These are phyloP conservation scores for Pythium insidiosum DNA, from an alignment of 352 stramenopile species.

Conservation along the genomic window DNA sequence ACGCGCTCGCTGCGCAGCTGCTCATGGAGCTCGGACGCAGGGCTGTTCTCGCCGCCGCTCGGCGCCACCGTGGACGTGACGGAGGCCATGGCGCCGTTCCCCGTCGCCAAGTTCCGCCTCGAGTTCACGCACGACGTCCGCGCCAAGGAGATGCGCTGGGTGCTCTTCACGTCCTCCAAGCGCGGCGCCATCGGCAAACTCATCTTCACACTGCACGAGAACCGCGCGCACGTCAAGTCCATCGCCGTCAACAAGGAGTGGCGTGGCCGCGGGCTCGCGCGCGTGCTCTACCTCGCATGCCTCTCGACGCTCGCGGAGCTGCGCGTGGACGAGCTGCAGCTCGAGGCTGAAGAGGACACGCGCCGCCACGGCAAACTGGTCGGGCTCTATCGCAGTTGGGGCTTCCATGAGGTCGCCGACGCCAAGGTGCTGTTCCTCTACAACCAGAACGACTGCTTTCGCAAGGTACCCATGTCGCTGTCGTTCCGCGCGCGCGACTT, in stretches of 20 bases:
- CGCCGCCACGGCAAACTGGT: slow-evolving; percentile 41
- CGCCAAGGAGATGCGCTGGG: slow-evolving; percentile 75
- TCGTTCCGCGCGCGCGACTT: slow-evolving; percentile 31
- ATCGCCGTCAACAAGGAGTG: slow-evolving; percentile 63
- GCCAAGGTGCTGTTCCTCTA: slow-evolving; percentile 76
- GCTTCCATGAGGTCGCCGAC: slow-evolving; percentile 40
- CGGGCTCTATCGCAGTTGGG: slow-evolving; percentile 62
- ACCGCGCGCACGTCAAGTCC: slow-evolving; percentile 67
- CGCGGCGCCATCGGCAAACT: slow-evolving; percentile 70
- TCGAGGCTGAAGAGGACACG: slow-evolving; percentile 27
- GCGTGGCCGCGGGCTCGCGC: slow-evolving; percentile 56
- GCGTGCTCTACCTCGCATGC: slow-evolving; percentile 72
- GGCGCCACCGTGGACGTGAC: slow-evolving; percentile 23
- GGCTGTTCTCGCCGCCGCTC: too few relatives aligned
- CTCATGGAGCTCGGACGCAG: too few relatives aligned
- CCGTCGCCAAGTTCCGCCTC: slow-evolving; percentile 60
- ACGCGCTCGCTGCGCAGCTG: too few relatives aligned
- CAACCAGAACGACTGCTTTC: slow-evolving; percentile 78
- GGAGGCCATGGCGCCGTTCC: too few relatives aligned
- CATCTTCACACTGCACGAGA: slow-evolving; percentile 70
- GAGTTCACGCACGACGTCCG: slow-evolving; percentile 59
- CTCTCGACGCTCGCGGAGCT: slow-evolving; percentile 55
- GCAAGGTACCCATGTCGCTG: slow-evolving; percentile 76
- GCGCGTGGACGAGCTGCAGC: slow-evolving; percentile 23
- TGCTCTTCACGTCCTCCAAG: slow-evolving; percentile 59